These are phyloP conservation scores for Exophiala bonariae DNA, from an alignment of 2,329 filamentous ascomycete species.

Conservation along the genomic window DNA sequence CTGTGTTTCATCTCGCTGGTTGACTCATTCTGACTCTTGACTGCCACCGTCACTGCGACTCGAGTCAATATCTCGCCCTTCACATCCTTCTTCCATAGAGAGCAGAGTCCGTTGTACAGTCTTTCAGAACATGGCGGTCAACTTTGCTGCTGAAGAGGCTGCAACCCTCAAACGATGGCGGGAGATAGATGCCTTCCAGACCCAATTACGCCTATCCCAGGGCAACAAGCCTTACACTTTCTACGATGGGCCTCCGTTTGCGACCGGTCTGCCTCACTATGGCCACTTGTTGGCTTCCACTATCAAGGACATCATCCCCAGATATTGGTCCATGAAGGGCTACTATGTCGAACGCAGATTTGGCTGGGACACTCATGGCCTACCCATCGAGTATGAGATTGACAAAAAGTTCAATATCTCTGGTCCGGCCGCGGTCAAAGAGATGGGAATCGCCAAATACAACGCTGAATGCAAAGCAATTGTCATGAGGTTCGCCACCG, in stretches of 20 bases:
- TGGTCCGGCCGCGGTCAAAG: slow-evolving; percentile 77
- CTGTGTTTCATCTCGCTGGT: too few species aligned
- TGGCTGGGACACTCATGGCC: slow-evolving; percentile 86
- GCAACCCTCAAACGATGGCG: slow-evolving; percentile 81
- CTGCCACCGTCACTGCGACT: too few species aligned
- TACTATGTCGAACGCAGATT: slow-evolving; percentile 83
- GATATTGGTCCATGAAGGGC: slow-evolving; percentile 93
- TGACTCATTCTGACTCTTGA: too few species aligned
- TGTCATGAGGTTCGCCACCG: slow-evolving; percentile 79
- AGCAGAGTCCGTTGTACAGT: background rate
- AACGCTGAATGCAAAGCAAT: slow-evolving; percentile 84
- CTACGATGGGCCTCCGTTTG: slow-evolving; percentile 81
- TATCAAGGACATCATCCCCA: slow-evolving; percentile 88
- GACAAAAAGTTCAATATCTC: slow-evolving; percentile 87
- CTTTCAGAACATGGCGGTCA: slow-evolving; percentile 69
- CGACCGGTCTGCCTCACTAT: slow-evolving; percentile 57
- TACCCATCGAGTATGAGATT: slow-evolving; percentile 90
- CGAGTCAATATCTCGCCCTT: too few species aligned
- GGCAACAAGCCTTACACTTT: slow-evolving; percentile 87
- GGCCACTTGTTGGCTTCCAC: slow-evolving; percentile 79
- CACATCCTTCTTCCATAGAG: background rate
- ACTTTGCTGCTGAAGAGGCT: slow-evolving; percentile 92
- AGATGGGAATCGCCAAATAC: slow-evolving; percentile 80
- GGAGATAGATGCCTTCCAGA: slow-evolving; percentile 87
- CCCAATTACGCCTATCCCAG: slow-evolving; percentile 82